phyloP scores from a whole-genome alignment of 202 grass and related monocot species.

The Zoysia matrella region DNA sequence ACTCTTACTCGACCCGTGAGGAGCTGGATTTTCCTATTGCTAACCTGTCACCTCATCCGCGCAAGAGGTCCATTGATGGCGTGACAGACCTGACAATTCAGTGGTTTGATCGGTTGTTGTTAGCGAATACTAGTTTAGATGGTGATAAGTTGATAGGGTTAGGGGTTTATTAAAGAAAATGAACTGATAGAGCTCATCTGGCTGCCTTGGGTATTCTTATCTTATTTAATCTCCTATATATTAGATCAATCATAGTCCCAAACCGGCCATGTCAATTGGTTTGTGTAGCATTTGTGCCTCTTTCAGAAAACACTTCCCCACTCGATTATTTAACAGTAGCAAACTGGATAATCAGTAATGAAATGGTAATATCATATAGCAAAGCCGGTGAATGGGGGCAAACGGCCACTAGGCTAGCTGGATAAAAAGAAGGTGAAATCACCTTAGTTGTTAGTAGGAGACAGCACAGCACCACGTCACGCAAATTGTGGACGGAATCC shows the following conservation, averaged over 20 bases:
- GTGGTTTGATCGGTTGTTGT: neutral
- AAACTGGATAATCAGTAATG: neutral
- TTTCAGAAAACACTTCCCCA: neutral
- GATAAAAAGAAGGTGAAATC: neutral
- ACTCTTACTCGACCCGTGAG: neutral
- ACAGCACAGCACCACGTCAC: neutral
- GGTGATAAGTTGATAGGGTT: constrained; percentile 16
- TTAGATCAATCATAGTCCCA: constrained; percentile 27
- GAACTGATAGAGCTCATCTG: constrained; percentile 2
- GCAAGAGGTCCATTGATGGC: neutral
- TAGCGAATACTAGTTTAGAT: neutral
- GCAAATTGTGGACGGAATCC: constrained; percentile 28
- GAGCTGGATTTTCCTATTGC: too few relatives aligned
- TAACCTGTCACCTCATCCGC: neutral
- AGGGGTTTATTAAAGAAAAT: neutral
- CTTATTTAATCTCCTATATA: neutral
- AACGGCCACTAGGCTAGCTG: neutral
- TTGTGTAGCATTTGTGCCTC: neutral
- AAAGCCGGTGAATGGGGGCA: neutral
- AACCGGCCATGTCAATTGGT: neutral
- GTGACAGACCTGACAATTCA: neutral
- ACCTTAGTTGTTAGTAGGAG: neutral
- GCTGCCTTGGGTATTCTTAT: constrained; percentile 25
- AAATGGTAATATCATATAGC: neutral
- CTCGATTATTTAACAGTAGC: neutral